phyloP scores from a whole-genome alignment of 2,329 filamentous ascomycete genomes.

The Stagonosporopsis chrysanthemi region DNA sequence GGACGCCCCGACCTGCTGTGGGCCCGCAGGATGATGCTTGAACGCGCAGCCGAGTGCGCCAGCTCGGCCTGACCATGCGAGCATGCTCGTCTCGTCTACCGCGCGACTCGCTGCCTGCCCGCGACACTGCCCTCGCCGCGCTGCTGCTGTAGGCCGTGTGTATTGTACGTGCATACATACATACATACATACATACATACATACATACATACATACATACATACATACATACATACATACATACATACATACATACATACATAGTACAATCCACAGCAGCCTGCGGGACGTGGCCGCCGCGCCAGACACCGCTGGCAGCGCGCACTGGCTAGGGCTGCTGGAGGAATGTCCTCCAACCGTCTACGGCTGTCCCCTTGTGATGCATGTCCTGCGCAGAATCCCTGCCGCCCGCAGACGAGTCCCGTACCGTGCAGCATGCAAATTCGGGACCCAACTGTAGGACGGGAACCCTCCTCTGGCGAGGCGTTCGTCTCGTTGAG shows the following conservation, averaged over 20 bases:
- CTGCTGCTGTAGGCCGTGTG: too few relatives aligned
- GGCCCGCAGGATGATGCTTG: slow-evolving; percentile 24
- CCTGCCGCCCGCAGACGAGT: slow-evolving; percentile 13
- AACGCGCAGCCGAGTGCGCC: slow-evolving; percentile 22
- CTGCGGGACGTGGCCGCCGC: neutral
- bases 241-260: too few relatives aligned
- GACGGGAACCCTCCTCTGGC: slow-evolving; percentile 1
- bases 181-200: too few relatives aligned
- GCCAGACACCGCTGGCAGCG: slow-evolving; percentile 2
- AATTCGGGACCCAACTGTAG: slow-evolving; percentile 18
- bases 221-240: too few relatives aligned
- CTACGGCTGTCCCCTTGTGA: slow-evolving; percentile 12
- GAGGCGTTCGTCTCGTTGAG: slow-evolving; percentile 10
- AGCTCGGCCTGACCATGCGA: slow-evolving; percentile 22
- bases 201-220: too few relatives aligned
- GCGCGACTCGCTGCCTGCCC: slow-evolving; percentile 15
- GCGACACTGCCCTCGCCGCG: neutral
- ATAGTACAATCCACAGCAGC: too few relatives aligned
- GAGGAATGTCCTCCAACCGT: slow-evolving; percentile 17
- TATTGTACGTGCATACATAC: too few relatives aligned
- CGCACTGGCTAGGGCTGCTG: too few relatives aligned
- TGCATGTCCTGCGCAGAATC: slow-evolving; percentile 3
- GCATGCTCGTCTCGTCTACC: too few relatives aligned
- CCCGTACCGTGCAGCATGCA: slow-evolving; percentile 15
- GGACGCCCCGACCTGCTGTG: slow-evolving; percentile 17